Evolutionary conservation across 148 eudicot species (phyloP).

Genomic region (Rhododendron mucronatum): DNA sequence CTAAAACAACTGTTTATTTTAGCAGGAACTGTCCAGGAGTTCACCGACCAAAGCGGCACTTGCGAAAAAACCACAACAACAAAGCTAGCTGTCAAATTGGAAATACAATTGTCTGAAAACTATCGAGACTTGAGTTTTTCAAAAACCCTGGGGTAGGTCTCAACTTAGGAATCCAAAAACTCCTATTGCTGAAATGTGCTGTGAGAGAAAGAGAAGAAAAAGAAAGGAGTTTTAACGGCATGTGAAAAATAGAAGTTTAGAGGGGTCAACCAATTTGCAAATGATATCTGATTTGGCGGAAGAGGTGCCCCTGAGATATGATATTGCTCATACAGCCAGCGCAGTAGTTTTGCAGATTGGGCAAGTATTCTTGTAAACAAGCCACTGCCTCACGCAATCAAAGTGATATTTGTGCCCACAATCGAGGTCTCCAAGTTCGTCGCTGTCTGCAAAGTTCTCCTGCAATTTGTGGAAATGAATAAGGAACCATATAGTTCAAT

Average conservation of each 20-base stretch:
- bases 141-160: background rate
- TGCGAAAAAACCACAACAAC: background rate
- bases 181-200: background rate
- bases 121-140: background rate
- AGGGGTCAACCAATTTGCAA: background rate
- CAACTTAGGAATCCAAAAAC: background rate
- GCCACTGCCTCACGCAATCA: slow-evolving; percentile 19
- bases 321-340: background rate
- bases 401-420: slow-evolving; percentile 20
- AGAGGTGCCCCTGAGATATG: background rate
- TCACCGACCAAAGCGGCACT: background rate
- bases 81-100: background rate
- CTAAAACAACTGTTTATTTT: background rate
- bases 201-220: background rate
- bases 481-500: background rate
- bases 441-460: background rate
- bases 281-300: background rate
- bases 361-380: slow-evolving; percentile 15
- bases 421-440: background rate
- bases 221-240: background rate
- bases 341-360: slow-evolving; percentile 18
- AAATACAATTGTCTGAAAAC: background rate
- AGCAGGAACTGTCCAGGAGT: background rate
- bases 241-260: background rate
- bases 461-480: background rate